A percentile compares a stretch with the other conserved stretches of the same genome.
These are phyloP conservation scores for Ascomycota sp. DNA, from an alignment of 2,329 filamentous ascomycete genomes.

Conservation along the genomic window DNA sequence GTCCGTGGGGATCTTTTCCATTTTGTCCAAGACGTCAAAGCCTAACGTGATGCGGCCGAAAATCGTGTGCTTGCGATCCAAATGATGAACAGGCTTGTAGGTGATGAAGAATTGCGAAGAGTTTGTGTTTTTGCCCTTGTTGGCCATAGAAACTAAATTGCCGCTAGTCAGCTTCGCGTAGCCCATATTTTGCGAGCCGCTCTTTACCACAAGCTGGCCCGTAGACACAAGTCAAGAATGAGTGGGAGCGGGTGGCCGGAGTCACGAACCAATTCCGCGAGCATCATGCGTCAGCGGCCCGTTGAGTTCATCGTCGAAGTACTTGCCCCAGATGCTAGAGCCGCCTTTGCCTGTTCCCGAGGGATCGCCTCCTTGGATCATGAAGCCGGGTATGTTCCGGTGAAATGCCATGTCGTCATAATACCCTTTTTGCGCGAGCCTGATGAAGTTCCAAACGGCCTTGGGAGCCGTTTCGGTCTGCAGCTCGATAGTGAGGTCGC, in stretches of 20 bases:
- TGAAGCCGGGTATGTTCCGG: slow-evolving; percentile 85
- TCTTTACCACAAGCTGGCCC: too few relatives aligned
- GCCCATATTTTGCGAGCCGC: too few relatives aligned
- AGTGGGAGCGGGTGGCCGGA: too few relatives aligned
- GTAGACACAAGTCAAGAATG: too few relatives aligned
- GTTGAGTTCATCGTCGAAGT: slow-evolving; percentile 85
- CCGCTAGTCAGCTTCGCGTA: slow-evolving; percentile 2
- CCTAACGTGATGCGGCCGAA: slow-evolving; percentile 75
- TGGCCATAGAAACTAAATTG: slow-evolving; percentile 57
- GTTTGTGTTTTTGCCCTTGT: slow-evolving; percentile 97
- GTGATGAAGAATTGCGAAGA: slow-evolving; percentile 89
- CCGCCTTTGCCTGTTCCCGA: slow-evolving; percentile 86
- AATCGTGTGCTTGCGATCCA: slow-evolving; percentile 93
- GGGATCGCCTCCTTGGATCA: slow-evolving; percentile 94
- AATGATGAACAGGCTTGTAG: slow-evolving; percentile 65
- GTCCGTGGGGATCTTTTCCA: slow-evolving; percentile 62
- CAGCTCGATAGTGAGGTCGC: slow-evolving; percentile 72
- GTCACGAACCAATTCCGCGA: slow-evolving; percentile 49
- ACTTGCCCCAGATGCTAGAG: slow-evolving; percentile 77
- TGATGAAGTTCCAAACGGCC: slow-evolving; percentile 93
- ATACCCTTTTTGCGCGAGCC: slow-evolving; percentile 72
- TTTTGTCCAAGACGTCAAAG: slow-evolving; percentile 44
- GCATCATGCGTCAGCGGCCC: slow-evolving; percentile 68
- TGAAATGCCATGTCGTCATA: slow-evolving; percentile 76
- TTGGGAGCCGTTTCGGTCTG: slow-evolving; percentile 80